phyloP scores from a whole-genome alignment of 768 basidiomycete genomes.

The Boletus coccyginus region DNA sequence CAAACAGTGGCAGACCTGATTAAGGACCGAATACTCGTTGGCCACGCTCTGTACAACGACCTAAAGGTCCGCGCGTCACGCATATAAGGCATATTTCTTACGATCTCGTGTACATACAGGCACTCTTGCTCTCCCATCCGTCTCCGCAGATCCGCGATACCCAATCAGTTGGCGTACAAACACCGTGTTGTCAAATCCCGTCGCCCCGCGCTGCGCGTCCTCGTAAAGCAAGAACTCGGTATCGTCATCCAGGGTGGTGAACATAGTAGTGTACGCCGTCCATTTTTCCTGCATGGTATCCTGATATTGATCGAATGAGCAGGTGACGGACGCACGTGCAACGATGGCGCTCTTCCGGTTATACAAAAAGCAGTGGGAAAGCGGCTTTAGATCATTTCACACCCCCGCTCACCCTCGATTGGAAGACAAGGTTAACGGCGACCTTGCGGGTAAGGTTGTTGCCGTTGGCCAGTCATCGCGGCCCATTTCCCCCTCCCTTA shows the following conservation, averaged over 20 bases:
- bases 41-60: constrained; percentile 91
- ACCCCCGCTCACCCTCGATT: not conserved
- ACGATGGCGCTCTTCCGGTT: constrained; percentile 92
- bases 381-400: constrained; percentile 27
- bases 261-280: constrained; percentile 74
- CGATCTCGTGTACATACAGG: constrained; percentile 28
- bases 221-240: constrained; percentile 77
- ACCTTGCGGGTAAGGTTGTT: not conserved
- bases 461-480: not conserved
- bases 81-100: not conserved
- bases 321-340: constrained; percentile 93
- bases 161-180: constrained; percentile 57
- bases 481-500: not conserved
- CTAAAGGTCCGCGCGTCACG: constrained; percentile 50
- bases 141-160: constrained; percentile 65
- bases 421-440: not conserved
- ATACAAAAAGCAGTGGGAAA: constrained; percentile 82
- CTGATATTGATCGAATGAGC: not conserved
- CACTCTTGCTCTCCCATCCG: constrained; percentile 70
- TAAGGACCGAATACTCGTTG: constrained; percentile 77
- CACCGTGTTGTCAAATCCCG: constrained; percentile 60
- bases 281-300: not conserved
- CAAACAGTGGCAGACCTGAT: constrained; percentile 71
- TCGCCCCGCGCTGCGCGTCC: constrained; percentile 71
- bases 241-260: constrained; percentile 84